Evolutionary conservation across 176 grass and related monocot genomes (phyloP).

Genomic region (Zea mays): DNA sequence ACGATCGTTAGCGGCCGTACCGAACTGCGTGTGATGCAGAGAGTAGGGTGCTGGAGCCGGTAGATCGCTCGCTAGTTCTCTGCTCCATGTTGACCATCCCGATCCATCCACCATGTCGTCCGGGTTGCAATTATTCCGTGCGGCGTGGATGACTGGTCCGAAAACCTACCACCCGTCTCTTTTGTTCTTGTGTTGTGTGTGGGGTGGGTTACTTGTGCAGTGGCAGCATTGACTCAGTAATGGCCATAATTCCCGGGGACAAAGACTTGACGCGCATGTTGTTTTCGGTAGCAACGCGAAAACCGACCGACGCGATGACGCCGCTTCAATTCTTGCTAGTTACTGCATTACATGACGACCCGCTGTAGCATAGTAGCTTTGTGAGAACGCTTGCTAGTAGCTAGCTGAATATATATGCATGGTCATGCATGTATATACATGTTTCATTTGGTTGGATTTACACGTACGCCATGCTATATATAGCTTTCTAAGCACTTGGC

Average conservation of each 20-base stretch:
- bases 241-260: slow-evolving; percentile 28
- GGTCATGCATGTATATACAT: slow-evolving; percentile 13
- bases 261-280: slow-evolving; percentile 32
- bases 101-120: slow-evolving; percentile 26
- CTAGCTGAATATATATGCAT: neutral
- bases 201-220: neutral
- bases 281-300: slow-evolving; percentile 22
- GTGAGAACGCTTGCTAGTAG: too few relatives aligned
- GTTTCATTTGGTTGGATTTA: slow-evolving; percentile 11
- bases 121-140: slow-evolving; percentile 14
- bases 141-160: slow-evolving; percentile 2
- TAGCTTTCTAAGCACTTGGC: slow-evolving; percentile 20
- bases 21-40: neutral
- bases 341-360: too few relatives aligned
- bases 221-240: slow-evolving; percentile 27
- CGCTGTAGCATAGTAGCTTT: too few relatives aligned
- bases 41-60: neutral
- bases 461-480: neutral
- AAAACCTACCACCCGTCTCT: slow-evolving; percentile 18
- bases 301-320: neutral
- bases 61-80: neutral
- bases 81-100: neutral
- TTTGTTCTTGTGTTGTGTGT: neutral
- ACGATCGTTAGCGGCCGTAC: neutral
- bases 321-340: neutral